Evolutionary conservation across 2,329 filamentous ascomycete species (phyloP), one percentile per base, ranked within the genome.

Genomic region (Tolypocladium capitatum): DNA sequence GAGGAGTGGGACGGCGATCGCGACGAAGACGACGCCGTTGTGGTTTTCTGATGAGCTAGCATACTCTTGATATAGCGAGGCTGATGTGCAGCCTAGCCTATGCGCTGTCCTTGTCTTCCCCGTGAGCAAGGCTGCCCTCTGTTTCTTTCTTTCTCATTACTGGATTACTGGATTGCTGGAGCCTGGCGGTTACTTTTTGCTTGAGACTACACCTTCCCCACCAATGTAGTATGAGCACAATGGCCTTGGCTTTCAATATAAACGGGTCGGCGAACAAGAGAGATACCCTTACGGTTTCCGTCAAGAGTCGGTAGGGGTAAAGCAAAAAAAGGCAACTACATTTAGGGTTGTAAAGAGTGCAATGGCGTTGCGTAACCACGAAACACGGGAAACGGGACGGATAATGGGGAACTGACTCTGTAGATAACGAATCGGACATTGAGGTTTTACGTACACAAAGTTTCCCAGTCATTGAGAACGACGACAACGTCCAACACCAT

Each of bases 1-100:
- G 74, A 69, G 1, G 75, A 78, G 30, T 78, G 74, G 77, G 72
- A 80, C 45, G 78, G 76, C 5, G 75, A 78, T 44, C 65, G 70
- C 33, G 72, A 75, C 49, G 71, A 73, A 31, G 71, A 66, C 31
- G 58, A 61, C 36, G 48, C 55, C 18, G 55, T 64, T n/a, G 56
- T 64, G 46, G 52, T 60, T 30, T 63, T 57, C 57, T 53, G 51
- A 43, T 55, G 49, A 47, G 33, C 10, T 3, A 10, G 44, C 32
- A n/a, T 13, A 11, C 9, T 32, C 20, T 11, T 18, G 38, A 16
- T 16, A 9, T 16, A 30, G 11, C 24, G 16, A 27, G 21, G 21
- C 10, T n/a, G 36, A 13, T 5, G 14, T 10, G n/a, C 34, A 35
- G n/a, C 4, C n/a, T 20, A 35, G n/a, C 4, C n/a, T 20, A 4